These are phyloP conservation scores for Tolypocladium endophyticum DNA, from an alignment of 2,329 filamentous ascomycete genomes.

Conservation along the genomic window DNA sequence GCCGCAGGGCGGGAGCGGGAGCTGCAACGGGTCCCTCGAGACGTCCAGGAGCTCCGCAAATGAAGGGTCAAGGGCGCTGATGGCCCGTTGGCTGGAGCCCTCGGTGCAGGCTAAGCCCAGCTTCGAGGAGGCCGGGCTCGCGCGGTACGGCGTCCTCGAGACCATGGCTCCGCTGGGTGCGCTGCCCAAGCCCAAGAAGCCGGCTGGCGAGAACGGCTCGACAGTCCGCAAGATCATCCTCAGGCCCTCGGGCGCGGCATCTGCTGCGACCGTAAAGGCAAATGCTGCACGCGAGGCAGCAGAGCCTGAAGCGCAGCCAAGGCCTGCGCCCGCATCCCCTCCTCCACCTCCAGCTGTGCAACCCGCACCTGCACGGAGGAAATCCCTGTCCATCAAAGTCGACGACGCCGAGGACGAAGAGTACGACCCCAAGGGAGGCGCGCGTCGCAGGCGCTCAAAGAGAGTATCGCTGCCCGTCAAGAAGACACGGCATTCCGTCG, in stretches of 20 bases:
- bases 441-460: slow-evolving; percentile 21
- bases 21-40: slow-evolving; percentile 23
- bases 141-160: slow-evolving; percentile 65
- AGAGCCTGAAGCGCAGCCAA: slow-evolving; percentile 5
- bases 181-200: slow-evolving; percentile 48
- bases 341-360: slow-evolving; percentile 11
- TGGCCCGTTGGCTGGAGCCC: slow-evolving; percentile 50
- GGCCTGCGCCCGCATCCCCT: slow-evolving; percentile 4
- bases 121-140: slow-evolving; percentile 67
- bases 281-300: slow-evolving; percentile 13
- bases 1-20: slow-evolving; percentile 8
- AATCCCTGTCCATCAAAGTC: slow-evolving; percentile 10
- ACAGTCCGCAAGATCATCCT: slow-evolving; percentile 32
- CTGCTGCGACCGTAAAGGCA: not conserved
- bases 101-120: slow-evolving; percentile 53
- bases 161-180: slow-evolving; percentile 76
- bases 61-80: slow-evolving; percentile 34
- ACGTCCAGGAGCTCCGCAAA: slow-evolving; percentile 21
- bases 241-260: slow-evolving; percentile 24
- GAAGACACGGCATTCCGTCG: slow-evolving; percentile 14
- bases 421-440: slow-evolving; percentile 27
- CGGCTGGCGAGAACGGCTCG: slow-evolving; percentile 14
- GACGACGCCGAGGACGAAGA: slow-evolving; percentile 31
- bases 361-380: slow-evolving; percentile 10
- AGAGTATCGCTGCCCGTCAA: slow-evolving; percentile 18